These are phyloP conservation scores for Filosporella fistucella DNA, from an alignment of 495 filamentous ascomycete genomes.

Conservation along the genomic window DNA sequence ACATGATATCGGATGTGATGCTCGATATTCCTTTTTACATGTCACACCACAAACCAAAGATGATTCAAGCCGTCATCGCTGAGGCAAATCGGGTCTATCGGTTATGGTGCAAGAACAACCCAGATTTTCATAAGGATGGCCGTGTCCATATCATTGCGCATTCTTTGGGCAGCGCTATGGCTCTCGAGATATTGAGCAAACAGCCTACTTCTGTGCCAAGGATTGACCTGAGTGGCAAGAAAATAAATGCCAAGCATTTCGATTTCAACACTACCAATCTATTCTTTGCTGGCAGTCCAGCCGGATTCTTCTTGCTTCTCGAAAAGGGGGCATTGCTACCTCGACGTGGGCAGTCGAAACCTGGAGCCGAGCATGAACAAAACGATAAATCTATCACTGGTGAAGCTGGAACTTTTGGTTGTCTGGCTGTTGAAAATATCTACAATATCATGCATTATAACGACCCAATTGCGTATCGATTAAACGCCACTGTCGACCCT, in stretches of 20 bases:
- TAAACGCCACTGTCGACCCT: constrained; percentile 85
- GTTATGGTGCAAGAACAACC: constrained; percentile 90
- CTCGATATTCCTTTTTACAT: constrained; percentile 96
- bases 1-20: constrained; percentile 94
- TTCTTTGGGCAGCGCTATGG: constrained; percentile 90
- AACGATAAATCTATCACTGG: constrained; percentile 63
- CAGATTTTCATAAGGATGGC: constrained; percentile 72
- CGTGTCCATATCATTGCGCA: constrained; percentile 91
- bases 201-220: constrained; percentile 66
- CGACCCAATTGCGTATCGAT: constrained; percentile 78
- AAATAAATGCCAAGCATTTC: constrained; percentile 60
- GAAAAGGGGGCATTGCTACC: constrained; percentile 80
- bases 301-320: constrained; percentile 86
- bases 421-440: constrained; percentile 88
- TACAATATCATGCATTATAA: constrained; percentile 80
- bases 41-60: constrained; percentile 90
- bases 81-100: constrained; percentile 93
- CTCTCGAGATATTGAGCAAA: constrained; percentile 80
- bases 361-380: constrained; percentile 61
- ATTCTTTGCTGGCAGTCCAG: constrained; percentile 89
- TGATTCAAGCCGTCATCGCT: constrained; percentile 82
- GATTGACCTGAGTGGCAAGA: constrained; percentile 44
- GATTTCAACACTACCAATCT: constrained; percentile 88
- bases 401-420: constrained; percentile 76
- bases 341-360: constrained; percentile 69